phyloP scores from a whole-genome alignment of 345 rosid genomes.

The Turritis glabra region DNA sequence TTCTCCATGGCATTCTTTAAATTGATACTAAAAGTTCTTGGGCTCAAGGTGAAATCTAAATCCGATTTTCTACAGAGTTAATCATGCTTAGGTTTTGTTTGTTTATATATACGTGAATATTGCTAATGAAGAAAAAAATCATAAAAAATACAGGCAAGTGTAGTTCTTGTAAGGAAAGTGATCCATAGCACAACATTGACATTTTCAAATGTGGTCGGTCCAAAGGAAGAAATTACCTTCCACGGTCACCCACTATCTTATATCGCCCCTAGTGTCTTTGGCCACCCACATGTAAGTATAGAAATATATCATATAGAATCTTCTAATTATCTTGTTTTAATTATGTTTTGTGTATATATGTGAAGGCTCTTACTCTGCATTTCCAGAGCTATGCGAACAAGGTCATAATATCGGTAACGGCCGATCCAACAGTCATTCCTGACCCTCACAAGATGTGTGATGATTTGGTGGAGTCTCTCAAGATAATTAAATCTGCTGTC shows the following conservation, averaged over 20 bases:
- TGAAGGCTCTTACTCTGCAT: constrained; percentile 77
- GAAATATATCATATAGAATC: not conserved
- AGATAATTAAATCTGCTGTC: constrained; percentile 48
- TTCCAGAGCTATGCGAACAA: constrained; percentile 71
- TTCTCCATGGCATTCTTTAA: constrained; percentile 46
- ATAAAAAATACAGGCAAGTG: constrained; percentile 42
- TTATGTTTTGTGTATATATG: not conserved
- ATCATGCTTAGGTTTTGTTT: constrained; percentile 9
- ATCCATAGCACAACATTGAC: constrained; percentile 53
- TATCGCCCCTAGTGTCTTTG: constrained; percentile 63
- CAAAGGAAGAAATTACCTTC: constrained; percentile 58
- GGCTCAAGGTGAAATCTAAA: constrained; percentile 41
- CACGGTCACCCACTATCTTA: constrained; percentile 62
- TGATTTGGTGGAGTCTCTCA: constrained; percentile 62
- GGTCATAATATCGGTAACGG: constrained; percentile 60
- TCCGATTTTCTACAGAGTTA: not conserved
- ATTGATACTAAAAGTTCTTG: constrained; percentile 38
- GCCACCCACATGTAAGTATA: constrained; percentile 61
- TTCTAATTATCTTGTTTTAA: not conserved
- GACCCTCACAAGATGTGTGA: constrained; percentile 67
- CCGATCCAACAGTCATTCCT: constrained; percentile 65
- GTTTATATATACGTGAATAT: not conserved
- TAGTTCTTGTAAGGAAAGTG: constrained; percentile 53
- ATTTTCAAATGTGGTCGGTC: constrained; percentile 61
- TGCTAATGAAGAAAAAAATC: not conserved